Base-by-base conservation (phyloP, 148 eudicot genomes). In the Euryodendron excelsum region DNA sequence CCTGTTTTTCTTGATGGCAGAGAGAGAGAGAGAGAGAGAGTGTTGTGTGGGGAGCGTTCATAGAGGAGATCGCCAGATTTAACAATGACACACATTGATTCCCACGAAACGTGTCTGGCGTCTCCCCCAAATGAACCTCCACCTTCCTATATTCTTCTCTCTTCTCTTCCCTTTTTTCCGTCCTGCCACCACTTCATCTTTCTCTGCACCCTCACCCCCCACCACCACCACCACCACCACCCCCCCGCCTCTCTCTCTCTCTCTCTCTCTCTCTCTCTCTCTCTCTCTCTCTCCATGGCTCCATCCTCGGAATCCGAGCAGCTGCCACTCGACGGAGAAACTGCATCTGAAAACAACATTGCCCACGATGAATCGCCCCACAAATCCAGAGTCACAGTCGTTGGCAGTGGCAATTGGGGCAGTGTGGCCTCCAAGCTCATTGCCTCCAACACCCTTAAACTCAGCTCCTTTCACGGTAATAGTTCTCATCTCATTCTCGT, bases 381-480 rank as follows among this genome's bases (percentile, higher is more conserved):
- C 9, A 87, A 85, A 78, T 83, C 82, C 5, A 87, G 84, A 77
- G 94, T 91, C 75, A 83, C 99, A 0, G 89, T 96, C 15, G 83
- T 96, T 61, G 99, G 99, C 11, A 92, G 99, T 79, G 99, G 99
- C 34, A 96, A 93, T 85, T 96, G 99, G 99, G 99, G 99, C 0
- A 88, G 98, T 76, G 99, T 96, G 60, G 98, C 98, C 21, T 93
- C 97, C 63, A 96, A 96, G 82, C 95, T 96, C 76, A 88, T 96
- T 78, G 99, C 99, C 8, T 89, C 94, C 70, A 96, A 96, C 80
- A 87, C 98, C 37, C 80, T 89, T 33, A 85, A 86, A 12, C 81
- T 88, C 27, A 11, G 45, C 67, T 78, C 85, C 60, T 90, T 96
- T 60, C 91, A 92, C 73, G 97, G 99, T 95, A 62, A 48, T n/a